Evolutionary conservation across 1,139 yeast species (phyloP).

Genomic region (Nakaseomyces kungkrabaensis): DNA sequence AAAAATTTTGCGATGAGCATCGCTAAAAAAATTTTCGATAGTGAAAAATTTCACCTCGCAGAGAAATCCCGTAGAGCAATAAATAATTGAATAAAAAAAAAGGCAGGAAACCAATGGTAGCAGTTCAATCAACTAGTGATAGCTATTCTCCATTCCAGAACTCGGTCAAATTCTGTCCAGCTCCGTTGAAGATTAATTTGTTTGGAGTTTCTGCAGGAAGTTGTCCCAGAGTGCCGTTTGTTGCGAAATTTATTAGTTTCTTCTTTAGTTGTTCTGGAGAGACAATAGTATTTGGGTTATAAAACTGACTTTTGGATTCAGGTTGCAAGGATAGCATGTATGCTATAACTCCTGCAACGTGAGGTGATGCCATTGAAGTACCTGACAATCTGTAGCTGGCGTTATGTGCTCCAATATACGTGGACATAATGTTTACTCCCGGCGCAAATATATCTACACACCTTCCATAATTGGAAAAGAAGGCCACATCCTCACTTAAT

Average conservation of each 20-base stretch:
- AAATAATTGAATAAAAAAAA: too few species aligned
- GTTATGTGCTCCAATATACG: slow-evolving; percentile 68
- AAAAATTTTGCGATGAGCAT: neutral
- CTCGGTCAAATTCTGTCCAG: slow-evolving; percentile 63
- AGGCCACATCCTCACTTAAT: slow-evolving; percentile 63
- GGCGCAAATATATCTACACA: slow-evolving; percentile 85
- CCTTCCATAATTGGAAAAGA: slow-evolving; percentile 72
- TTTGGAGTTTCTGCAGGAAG: slow-evolving; percentile 82
- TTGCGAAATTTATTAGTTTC: slow-evolving; percentile 72
- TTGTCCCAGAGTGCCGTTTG: slow-evolving; percentile 56
- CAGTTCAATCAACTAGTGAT: too few species aligned
- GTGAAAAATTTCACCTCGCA: neutral
- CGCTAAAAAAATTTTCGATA: neutral
- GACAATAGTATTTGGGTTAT: slow-evolving; percentile 41
- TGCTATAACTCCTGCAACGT: slow-evolving; percentile 80
- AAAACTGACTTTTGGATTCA: slow-evolving; percentile 62
- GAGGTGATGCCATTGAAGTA: slow-evolving; percentile 99
- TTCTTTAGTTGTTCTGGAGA: slow-evolving; percentile 88
- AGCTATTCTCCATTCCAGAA: slow-evolving; percentile 42
- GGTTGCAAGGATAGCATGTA: slow-evolving; percentile 92
- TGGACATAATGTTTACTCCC: slow-evolving; percentile 68
- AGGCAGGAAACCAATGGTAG: too few species aligned
- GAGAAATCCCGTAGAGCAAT: too few species aligned
- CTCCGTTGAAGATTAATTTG: slow-evolving; percentile 86
- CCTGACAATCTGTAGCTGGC: slow-evolving; percentile 91